Percentiles rank a stretch among this genome's conserved stretches.
These are phyloP conservation scores for Lathyrus aphaca DNA, from an alignment of 306 rosid species.

Conservation along the genomic window DNA sequence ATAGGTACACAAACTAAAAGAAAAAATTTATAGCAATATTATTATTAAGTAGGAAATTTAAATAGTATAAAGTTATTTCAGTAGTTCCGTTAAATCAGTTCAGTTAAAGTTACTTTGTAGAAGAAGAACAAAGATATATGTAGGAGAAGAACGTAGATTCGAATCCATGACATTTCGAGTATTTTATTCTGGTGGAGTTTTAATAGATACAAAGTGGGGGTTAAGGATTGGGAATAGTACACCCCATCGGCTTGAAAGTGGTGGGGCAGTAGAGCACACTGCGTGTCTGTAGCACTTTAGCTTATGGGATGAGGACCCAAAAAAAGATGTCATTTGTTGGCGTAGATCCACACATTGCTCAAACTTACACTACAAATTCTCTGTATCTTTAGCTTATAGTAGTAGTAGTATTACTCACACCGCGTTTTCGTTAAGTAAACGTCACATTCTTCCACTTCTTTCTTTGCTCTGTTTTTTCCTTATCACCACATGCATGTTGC, in stretches of 20 bases:
- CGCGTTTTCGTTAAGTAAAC: conserved; percentile 44
- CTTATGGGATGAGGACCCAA: conserved; percentile 33
- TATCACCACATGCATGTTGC: conserved; percentile 38
- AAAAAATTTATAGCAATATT: background rate
- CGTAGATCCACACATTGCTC: conserved; percentile 33
- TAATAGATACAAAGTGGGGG: conserved; percentile 19
- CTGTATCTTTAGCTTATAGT: background rate
- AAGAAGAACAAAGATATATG: too few relatives aligned
- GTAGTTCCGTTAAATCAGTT: too few relatives aligned
- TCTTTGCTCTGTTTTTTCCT: conserved; percentile 3
- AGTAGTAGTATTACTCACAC: background rate
- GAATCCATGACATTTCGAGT: too few relatives aligned
- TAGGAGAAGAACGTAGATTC: too few relatives aligned
- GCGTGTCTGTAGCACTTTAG: conserved; percentile 48
- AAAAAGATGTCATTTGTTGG: conserved; percentile 35
- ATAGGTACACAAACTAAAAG: background rate
- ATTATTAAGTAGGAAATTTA: too few relatives aligned
- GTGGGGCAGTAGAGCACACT: conserved; percentile 46
- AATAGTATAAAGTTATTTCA: too few relatives aligned
- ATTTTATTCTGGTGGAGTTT: too few relatives aligned
- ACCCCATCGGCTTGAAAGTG: conserved; percentile 42
- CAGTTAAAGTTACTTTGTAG: too few relatives aligned
- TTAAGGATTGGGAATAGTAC: conserved; percentile 42
- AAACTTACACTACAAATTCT: conserved; percentile 5
- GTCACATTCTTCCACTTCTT: conserved; percentile 40